phyloP scores from a whole-genome alignment of 139 green algal genomes.

The Eudorina sp. region DNA sequence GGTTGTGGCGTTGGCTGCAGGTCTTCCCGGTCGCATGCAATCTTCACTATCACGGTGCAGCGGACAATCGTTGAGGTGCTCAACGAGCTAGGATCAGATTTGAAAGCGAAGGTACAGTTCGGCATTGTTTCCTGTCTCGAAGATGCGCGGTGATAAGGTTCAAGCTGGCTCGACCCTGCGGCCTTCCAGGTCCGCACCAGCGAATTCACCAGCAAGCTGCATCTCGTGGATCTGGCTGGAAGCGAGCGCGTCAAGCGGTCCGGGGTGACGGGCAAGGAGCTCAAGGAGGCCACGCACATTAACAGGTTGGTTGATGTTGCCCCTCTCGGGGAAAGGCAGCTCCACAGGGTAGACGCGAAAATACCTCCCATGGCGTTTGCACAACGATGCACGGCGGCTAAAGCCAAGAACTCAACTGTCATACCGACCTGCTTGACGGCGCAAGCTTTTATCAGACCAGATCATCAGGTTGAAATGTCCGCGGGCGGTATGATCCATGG shows the following conservation, averaged over 20 bases:
- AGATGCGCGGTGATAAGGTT: no score
- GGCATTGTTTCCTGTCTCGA: no score
- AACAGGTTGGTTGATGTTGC: conserved; percentile 57
- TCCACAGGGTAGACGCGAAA: no score
- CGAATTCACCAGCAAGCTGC: conserved; percentile 69
- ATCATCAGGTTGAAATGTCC: no score
- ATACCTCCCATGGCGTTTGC: no score
- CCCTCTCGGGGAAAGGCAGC: not conserved
- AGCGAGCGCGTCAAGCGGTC: conserved; percentile 66
- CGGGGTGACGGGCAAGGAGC: conserved; percentile 69
- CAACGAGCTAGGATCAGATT: conserved; percentile 61
- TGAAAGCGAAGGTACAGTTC: conserved; percentile 55
- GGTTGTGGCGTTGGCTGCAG: no score
- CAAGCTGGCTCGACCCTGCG: no score
- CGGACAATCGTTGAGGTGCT: conserved; percentile 69
- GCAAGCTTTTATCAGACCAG: no score
- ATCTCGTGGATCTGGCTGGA: conserved; percentile 79
- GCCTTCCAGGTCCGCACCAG: conserved; percentile 66
- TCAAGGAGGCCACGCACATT: conserved; percentile 83
- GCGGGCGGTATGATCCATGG: no score
- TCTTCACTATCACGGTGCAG: conserved; percentile 79
- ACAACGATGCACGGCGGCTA: no score
- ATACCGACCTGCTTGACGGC: no score
- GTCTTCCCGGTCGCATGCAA: conserved; percentile 78
- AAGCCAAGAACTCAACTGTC: no score